phyloP scores from a whole-genome alignment of 257 asterid genomes.

The Gentiana macrophylla region DNA sequence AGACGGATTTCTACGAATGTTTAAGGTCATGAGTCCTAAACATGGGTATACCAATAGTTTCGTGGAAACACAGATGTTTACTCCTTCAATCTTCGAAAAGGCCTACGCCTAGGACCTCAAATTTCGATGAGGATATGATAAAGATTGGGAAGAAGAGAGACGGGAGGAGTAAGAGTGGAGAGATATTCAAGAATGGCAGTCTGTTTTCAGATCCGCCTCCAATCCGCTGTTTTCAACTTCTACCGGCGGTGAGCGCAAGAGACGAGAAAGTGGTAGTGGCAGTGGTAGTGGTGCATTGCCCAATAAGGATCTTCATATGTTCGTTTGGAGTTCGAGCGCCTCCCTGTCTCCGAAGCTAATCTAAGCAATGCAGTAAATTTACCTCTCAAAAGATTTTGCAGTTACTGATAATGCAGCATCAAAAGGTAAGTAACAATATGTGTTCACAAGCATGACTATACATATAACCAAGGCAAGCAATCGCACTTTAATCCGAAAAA shows the following conservation, averaged over 20 bases:
- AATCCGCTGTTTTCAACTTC: constrained; percentile 57
- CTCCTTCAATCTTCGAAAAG: constrained; percentile 78
- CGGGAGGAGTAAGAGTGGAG: constrained; percentile 81
- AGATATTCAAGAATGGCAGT: constrained; percentile 26
- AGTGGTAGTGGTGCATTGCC: constrained; percentile 12
- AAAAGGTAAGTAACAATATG: constrained; percentile 30
- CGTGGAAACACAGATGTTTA: constrained; percentile 50
- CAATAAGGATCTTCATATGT: constrained; percentile 78
- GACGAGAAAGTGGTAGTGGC: constrained; percentile 28
- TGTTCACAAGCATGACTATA: no score
- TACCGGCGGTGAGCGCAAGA: constrained; percentile 16
- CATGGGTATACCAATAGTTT: constrained; percentile 57
- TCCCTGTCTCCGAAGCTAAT: constrained; percentile 81
- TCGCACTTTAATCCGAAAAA: no score
- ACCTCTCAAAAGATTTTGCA: constrained; percentile 33
- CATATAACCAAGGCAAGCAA: no score
- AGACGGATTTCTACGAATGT: constrained; percentile 89
- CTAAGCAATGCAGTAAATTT: constrained; percentile 41
- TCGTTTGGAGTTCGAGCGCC: constrained; percentile 92
- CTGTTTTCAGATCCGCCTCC: constrained; percentile 61
- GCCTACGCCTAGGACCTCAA: constrained; percentile 73
- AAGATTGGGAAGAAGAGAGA: constrained; percentile 37
- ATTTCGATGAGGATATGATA: constrained; percentile 75
- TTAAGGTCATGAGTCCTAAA: constrained; percentile 72
- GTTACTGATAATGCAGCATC: constrained; percentile 38